Evolutionary conservation across 768 basidiomycete genomes (phyloP), one percentile per base, ranked within the genome.

Genomic region (Suillus cothurnatus): DNA sequence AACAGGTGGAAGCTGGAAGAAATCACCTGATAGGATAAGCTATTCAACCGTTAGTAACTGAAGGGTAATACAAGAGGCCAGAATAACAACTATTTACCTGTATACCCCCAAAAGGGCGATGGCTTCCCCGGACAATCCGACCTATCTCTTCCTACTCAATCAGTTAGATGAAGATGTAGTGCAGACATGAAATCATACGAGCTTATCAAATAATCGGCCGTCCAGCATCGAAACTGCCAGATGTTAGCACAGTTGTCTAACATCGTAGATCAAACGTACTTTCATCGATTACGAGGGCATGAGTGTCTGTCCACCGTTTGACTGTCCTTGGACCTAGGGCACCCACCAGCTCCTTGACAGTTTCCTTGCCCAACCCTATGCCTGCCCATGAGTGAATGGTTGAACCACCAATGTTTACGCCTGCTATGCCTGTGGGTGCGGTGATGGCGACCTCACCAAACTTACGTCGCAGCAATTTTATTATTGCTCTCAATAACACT

Each of bases 1-100:
- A 1, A 93, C 89, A 1, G 92, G 92, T 2, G 92, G 91, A 0
- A 94, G 79, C 73, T 94, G 91, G 73, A 90, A 92, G 73, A 93
- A 93, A 73, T 94, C 92, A 0, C 92, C 92, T 1, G 88, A 87
- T 8, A 92, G 74, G 36, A 93, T 81, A 57, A 92, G 82, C 88
- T 92, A 65, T n/a, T 65, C 61, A 62, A 71, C 62, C 68, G 28
- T 70, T 56, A 59, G 39, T 45, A 64, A 32, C 38, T 64, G 6
- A 45, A 50, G 6, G 34, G 26, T 38, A 41, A 15, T 7, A 32
- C 15, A 31, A 36, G 45, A n/a, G 43, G 6, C 61, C 15, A 28
- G n/a, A 64, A 14, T 9, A 6, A 14, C 23, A 26, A 23, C 21
- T 62, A 60, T 62, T 21, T 59, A 84, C 86, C 77, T 91, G 90